Evolutionary conservation across 768 basidiomycete genomes (phyloP), one percentile per base, ranked within the genome.

Genomic region (Coprinellus micaceus): DNA sequence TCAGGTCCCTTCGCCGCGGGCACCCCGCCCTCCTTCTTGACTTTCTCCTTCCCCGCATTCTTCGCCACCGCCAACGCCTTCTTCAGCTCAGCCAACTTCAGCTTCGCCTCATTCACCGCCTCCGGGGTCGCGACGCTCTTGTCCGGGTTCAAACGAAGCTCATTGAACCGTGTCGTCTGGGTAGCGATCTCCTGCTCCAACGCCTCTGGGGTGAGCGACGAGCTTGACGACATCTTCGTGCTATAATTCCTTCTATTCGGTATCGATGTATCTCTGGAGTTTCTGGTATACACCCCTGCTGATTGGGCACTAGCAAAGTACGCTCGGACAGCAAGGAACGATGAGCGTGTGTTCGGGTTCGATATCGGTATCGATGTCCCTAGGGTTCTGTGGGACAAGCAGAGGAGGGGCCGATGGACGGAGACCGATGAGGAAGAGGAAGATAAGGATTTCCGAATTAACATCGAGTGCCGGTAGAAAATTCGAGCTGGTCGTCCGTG

Each of bases 31-130:
- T 78, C 49, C 67, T 64, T 66, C 56, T 63, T 63, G 10, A 56
- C 59, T 49, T 68, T 82, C 45, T 69, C 73, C 51, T 74, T 76
- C 49, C 75, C 71, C 39, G 72, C 69, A 39, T 70, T 65, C 37
- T 71, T 74, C 28, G 79, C 69, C 56, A 77, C 66, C 1, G 75
- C 82, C 40, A 84, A 66, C 13, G 74, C 65, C 62, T 79, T 82
- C 75, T 88, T 86, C 54, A 91, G 71, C 26, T 91, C 88, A 0
- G 83, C 82, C 15, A 92, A 76, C 57, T 76, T 83, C 74, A 86
- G 86, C 74, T 81, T 85, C 15, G 81, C 81, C 33, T 83, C 84
- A 22, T 88, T 83, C 36, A 89, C 62, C 9, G 69, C 61, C 2
- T 74, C 62, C 1, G 74, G 61, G 52, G 86, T 82, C 1, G 81